These are phyloP conservation scores for Rasamsonia emersonii DNA, from an alignment of 2,329 filamentous ascomycete genomes.

Conservation along the genomic window DNA sequence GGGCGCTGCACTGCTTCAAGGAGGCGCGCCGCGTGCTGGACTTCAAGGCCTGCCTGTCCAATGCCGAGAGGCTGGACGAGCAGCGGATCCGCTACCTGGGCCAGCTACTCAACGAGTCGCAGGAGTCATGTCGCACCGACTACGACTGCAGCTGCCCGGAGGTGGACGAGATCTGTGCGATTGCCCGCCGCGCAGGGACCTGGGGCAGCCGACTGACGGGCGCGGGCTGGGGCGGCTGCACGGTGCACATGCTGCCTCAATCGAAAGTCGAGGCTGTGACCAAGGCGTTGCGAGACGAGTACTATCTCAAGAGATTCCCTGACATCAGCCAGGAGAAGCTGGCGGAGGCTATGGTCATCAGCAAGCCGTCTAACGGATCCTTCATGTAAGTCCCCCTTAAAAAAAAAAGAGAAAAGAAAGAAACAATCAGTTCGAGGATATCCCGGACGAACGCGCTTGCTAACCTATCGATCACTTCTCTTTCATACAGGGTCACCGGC, in stretches of 20 bases:
- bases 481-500: constrained; percentile 6
- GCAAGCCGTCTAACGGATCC: constrained; percentile 54
- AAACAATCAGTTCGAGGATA: too few relatives aligned
- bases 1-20: constrained; percentile 81
- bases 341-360: constrained; percentile 75
- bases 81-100: constrained; percentile 69
- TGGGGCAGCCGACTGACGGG: constrained; percentile 84
- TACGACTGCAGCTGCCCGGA: constrained; percentile 92
- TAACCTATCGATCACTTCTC: background rate
- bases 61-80: constrained; percentile 46
- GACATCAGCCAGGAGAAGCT: constrained; percentile 64
- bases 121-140: constrained; percentile 73
- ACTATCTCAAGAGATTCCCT: constrained; percentile 66
- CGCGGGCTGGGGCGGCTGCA: constrained; percentile 95
- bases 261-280: constrained; percentile 72
- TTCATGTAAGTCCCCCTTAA: constrained; percentile 27
- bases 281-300: constrained; percentile 68
- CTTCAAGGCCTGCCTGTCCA: constrained; percentile 68
- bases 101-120: constrained; percentile 77
- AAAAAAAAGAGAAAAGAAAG: constrained; percentile 2
- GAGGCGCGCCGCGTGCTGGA: constrained; percentile 79
- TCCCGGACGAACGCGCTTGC: too few relatives aligned
- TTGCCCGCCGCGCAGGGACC: constrained; percentile 68
- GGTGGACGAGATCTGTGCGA: constrained; percentile 77
- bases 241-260: constrained; percentile 81